Percentiles rank a stretch among this genome's conserved stretches.
phyloP scores from a whole-genome alignment of 2,329 filamentous ascomycete genomes.

The Sporothrix dimorphospora region DNA sequence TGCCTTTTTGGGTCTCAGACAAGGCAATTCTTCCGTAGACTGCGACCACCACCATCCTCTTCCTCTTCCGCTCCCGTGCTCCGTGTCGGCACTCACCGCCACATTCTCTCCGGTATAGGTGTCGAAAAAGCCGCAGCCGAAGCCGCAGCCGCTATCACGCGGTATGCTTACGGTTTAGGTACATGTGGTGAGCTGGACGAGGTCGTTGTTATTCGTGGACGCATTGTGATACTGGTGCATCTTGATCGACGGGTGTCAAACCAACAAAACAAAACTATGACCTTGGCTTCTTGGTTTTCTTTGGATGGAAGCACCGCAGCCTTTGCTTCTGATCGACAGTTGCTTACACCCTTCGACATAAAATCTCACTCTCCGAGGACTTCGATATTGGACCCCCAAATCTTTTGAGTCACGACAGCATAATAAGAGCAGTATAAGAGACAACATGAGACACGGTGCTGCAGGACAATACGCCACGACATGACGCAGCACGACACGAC shows the following conservation, averaged over 20 bases:
- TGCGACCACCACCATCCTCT: too few species aligned
- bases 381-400: not conserved
- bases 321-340: not conserved
- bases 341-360: not conserved
- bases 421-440: not conserved
- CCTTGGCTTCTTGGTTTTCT: not conserved
- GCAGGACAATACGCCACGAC: not conserved
- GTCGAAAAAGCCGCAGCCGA: not conserved
- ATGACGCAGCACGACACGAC: not conserved
- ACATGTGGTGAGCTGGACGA: not conserved
- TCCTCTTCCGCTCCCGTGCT: not conserved
- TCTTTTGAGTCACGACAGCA: too few species aligned
- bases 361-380: not conserved
- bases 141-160: not conserved
- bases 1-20: not conserved
- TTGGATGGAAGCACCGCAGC: not conserved
- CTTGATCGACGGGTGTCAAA: too few species aligned
- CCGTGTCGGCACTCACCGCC: constrained; percentile 13
- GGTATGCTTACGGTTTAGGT: not conserved
- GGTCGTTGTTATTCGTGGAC: not conserved
- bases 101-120: not conserved
- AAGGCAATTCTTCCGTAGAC: not conserved
- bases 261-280: too few species aligned
- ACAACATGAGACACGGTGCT: not conserved
- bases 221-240: not conserved